Base-by-base conservation (phyloP, 31 red algal genomes). In the Odonthalia washingtoniensis region DNA sequence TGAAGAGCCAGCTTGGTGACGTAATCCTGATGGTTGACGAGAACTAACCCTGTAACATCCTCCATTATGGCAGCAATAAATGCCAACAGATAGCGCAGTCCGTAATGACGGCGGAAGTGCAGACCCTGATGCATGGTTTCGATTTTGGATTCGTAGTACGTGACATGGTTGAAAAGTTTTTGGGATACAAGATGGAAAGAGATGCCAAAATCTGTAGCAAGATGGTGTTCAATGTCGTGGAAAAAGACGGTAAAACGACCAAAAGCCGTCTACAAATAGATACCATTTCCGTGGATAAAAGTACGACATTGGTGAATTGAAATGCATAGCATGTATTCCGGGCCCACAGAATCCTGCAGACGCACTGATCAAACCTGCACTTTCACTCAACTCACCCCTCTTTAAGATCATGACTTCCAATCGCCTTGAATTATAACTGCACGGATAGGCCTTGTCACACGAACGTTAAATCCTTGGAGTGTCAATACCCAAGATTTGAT, bases 211-310 rank as follows among this genome's bases (percentile, higher is more conserved):
- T n/a, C n/a, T n/a, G n/a, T n/a, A n/a, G n/a, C n/a, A n/a, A n/a
- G n/a, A n/a, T n/a, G n/a, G n/a, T n/a, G 46, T 27, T 34, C 28
- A 30, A 14, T 6, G 9, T 28, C 14, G 30, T 18, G 9, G 49
- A 14, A 14, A 57, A 72, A 72, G 27, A 30, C 30, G 26, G 30
- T 34, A 30, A 34, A 1, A 45, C 46, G 76, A 27, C 45, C 2
- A 42, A 80, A 80, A 80, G 44, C 40, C 76, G 43, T 27, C 46
- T 80, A n/a, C 76, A 45, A 61, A 60, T 80, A 9, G 17, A 57
- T 42, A 80, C 35, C 18, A 34, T 57, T 5, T 24, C 21, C n/a
- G 21, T 80, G 30, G 26, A 44, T 1, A 33, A 80, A 57, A 57
- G 42, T 60, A 80, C 6, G 24, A 46, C n/a, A 46, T 30, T 34